These are phyloP conservation scores for Nematocida major DNA, from an alignment of 371 early-diverging fungal genomes.

Conservation along the genomic window DNA sequence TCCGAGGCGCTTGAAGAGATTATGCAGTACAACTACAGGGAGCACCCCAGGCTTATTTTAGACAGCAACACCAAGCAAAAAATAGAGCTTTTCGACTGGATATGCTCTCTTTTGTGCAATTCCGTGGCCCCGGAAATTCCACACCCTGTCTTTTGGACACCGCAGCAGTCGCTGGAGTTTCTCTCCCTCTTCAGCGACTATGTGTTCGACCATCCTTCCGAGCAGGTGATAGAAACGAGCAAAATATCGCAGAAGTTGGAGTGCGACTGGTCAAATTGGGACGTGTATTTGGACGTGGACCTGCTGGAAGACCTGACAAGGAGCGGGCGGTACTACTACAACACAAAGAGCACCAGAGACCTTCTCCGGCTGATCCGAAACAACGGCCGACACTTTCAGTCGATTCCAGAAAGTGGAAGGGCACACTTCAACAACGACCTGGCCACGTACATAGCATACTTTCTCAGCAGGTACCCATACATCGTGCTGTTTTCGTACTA, in stretches of 20 bases:
- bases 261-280: slow-evolving; percentile 46
- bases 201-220: slow-evolving; percentile 44
- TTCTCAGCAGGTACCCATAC: slow-evolving; percentile 8
- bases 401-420: slow-evolving; percentile 17
- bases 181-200: slow-evolving; percentile 55
- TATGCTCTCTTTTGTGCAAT: slow-evolving; percentile 19
- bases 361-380: slow-evolving; percentile 57
- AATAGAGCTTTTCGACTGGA: slow-evolving; percentile 39
- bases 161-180: slow-evolving; percentile 50
- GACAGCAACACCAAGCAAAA: not conserved
- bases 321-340: slow-evolving; percentile 52
- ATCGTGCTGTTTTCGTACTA: slow-evolving; percentile 11
- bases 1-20: not conserved
- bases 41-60: not conserved
- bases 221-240: slow-evolving; percentile 25
- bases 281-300: slow-evolving; percentile 9
- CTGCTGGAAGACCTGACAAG: slow-evolving; percentile 13
- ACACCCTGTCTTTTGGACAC: slow-evolving; percentile 59
- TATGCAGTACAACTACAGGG: not conserved
- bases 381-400: slow-evolving; percentile 61
- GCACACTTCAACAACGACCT: not conserved
- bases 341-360: slow-evolving; percentile 36
- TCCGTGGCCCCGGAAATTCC: not conserved
- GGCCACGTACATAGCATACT: not conserved
- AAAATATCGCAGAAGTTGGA: not conserved